phyloP scores from a whole-genome alignment of 345 rosid genomes.

The Corchorus olitorius region DNA sequence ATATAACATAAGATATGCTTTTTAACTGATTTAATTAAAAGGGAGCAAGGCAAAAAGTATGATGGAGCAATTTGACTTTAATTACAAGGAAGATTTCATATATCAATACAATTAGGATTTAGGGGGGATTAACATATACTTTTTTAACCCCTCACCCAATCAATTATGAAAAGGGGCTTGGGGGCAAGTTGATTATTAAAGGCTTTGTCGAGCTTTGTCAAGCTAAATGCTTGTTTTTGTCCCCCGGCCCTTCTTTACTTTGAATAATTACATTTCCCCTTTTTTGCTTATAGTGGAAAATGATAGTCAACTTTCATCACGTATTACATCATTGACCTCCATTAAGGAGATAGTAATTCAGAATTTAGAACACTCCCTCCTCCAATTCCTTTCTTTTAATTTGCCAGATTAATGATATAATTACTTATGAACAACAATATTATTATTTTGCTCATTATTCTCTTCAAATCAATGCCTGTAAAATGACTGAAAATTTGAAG shows the following conservation, averaged over 20 bases:
- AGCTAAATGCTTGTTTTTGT: constrained; percentile 28
- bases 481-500: too few relatives aligned
- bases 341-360: constrained; percentile 12
- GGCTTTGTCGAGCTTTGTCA: constrained; percentile 13
- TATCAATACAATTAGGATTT: constrained; percentile 18
- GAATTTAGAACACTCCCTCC: neutral
- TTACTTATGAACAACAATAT: neutral
- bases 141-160: constrained; percentile 13
- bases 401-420: neutral
- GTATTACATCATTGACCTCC: constrained; percentile 35
- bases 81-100: constrained; percentile 20
- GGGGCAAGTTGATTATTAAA: constrained; percentile 23
- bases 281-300: constrained; percentile 35
- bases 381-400: neutral
- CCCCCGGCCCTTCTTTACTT: constrained; percentile 15
- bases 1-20: constrained; percentile 5
- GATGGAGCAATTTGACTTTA: constrained; percentile 29
- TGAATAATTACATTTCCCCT: constrained; percentile 28
- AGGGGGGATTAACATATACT: constrained; percentile 20
- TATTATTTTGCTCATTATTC: neutral
- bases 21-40: constrained; percentile 11
- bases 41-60: constrained; percentile 16
- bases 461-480: too few relatives aligned
- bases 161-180: constrained; percentile 15
- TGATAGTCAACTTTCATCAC: constrained; percentile 42